Evolutionary conservation across 148 eudicot species (phyloP), one percentile per base, ranked within the genome.

Genomic region (Diospyros kaki): DNA sequence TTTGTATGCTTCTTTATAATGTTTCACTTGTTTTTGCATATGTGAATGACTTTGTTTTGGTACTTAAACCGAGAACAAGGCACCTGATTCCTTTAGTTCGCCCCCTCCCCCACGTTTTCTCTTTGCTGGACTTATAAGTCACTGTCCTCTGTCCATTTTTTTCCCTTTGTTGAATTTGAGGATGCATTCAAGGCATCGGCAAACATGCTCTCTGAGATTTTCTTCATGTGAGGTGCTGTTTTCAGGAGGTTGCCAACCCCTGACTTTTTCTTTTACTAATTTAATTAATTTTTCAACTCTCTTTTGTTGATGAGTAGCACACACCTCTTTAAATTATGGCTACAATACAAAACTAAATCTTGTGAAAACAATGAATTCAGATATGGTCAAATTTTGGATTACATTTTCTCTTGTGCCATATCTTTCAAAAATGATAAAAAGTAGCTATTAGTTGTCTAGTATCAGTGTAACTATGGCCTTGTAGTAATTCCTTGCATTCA

Each of bases 371-470:
- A 12, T 50, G n/a, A 52, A 50, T 69, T 15, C 56, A n/a, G 14
- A 50, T 45, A 9, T 13, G 9, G 6, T 14, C n/a, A 7, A 38
- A 52, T 69, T 69, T 40, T 63, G 41, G 44, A 9, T 63, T 63
- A 63, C 8, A 28, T 28, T 0, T 63, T 12, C 0, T 28, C 13
- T 3, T 46, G 53, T 40, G 15, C 3, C 10, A 39, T 13, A 15
- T 39, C 46, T 41, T 69, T 53, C 5, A 40, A 28, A 17, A 40
- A 67, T 67, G 71, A 46, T 12, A 52, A 54, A 50, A 69, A 69
- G 61, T 69, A 50, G 73, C 73, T 52, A 53, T 45, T 68, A 38
- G 42, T 6, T 17, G n/a, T 43, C 69, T 65, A 44, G 38, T 65
- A 9, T 15, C 45, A 15, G 51, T 8, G 17, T 14, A 10, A 9